Conservation (phyloP, 345 rosid genomes). For the Brassica incana region DNA sequence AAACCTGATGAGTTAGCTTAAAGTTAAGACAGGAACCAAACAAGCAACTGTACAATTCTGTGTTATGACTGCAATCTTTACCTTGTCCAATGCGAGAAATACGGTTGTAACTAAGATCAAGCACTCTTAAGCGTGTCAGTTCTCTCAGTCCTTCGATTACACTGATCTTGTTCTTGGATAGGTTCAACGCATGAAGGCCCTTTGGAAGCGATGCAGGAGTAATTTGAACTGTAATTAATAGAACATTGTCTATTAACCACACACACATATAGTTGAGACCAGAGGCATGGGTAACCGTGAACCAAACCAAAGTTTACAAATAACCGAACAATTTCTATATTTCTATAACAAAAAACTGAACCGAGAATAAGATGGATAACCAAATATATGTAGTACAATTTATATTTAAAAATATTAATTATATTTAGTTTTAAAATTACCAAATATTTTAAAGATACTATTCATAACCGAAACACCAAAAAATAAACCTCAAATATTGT, state of each 20-base stretch:
- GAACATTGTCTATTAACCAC: constrained; percentile 9
- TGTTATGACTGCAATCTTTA: constrained; percentile 23
- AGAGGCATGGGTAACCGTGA: too few species aligned
- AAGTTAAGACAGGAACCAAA: constrained; percentile 2
- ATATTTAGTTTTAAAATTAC: too few species aligned
- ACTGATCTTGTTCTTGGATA: constrained; percentile 82
- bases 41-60: neutral
- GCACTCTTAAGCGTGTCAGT: constrained; percentile 64
- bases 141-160: constrained; percentile 87
- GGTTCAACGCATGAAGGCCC: constrained; percentile 74
- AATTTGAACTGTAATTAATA: constrained; percentile 56
- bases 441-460: too few species aligned
- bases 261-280: too few species aligned
- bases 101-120: constrained; percentile 92
- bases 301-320: too few species aligned
- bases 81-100: constrained; percentile 89
- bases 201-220: constrained; percentile 77
- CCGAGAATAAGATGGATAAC: too few species aligned
- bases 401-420: too few species aligned
- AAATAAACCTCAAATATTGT: too few species aligned
- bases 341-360: too few species aligned
- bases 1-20: constrained; percentile 47
- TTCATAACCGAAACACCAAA: too few species aligned
- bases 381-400: too few species aligned
- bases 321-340: too few species aligned